These are phyloP conservation scores for Penicillium subrubescens DNA, from an alignment of 495 filamentous ascomycete species.

Conservation along the genomic window DNA sequence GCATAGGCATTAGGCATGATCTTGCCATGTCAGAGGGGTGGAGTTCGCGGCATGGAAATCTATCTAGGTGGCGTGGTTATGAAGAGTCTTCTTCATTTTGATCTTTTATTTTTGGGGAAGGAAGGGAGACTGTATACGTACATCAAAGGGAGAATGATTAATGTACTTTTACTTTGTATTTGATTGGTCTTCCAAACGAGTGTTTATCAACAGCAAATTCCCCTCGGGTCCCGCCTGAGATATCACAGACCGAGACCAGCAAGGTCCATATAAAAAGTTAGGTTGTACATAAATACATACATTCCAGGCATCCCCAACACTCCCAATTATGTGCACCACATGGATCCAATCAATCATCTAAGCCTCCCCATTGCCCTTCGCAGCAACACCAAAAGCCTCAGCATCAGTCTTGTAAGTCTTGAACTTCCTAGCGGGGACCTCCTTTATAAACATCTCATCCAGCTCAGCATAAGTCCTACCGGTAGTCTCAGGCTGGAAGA, in stretches of 20 bases:
- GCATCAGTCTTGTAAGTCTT: conserved; percentile 18
- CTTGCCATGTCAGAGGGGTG: too few species aligned
- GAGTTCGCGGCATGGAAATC: too few species aligned
- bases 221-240: not conserved
- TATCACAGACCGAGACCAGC: not conserved
- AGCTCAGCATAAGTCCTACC: conserved; percentile 20
- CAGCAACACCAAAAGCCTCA: conserved; percentile 19
- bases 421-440: conserved; percentile 20
- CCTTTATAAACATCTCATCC: conserved; percentile 24
- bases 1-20: too few species aligned
- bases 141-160: too few species aligned
- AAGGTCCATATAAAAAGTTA: not conserved
- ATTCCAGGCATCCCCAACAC: not conserved
- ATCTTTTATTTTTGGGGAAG: too few species aligned
- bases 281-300: not conserved
- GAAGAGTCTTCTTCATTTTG: too few species aligned
- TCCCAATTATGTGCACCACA: too few species aligned
- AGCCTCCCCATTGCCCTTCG: not conserved
- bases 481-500: conserved; percentile 21
- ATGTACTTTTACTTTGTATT: too few species aligned
- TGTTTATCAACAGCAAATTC: not conserved
- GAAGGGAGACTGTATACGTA: too few species aligned
- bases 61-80: too few species aligned
- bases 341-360: not conserved
- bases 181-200: not conserved